Evolutionary conservation across 2,329 filamentous ascomycete genomes (phyloP).

Genomic region (Simplicillium sp.): DNA sequence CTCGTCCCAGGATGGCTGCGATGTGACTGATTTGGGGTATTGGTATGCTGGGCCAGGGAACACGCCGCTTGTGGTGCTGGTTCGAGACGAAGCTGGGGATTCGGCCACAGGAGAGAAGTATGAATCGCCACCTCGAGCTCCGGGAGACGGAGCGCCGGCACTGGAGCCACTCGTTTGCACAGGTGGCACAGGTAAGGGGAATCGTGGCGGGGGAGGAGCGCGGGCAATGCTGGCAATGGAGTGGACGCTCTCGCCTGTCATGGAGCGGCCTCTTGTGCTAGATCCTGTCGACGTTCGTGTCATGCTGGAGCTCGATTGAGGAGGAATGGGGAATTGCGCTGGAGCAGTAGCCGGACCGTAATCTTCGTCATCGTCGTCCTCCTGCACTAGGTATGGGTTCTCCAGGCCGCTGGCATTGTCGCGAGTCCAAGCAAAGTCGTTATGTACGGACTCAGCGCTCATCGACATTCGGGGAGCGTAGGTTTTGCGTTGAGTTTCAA

Average conservation of each 20-base stretch:
- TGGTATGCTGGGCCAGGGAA: slow-evolving; percentile 49
- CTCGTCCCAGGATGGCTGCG: slow-evolving; percentile 62
- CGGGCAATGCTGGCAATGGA: slow-evolving; percentile 47
- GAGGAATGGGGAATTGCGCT: slow-evolving; percentile 22
- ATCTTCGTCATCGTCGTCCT: slow-evolving; percentile 55
- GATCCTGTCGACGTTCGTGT: slow-evolving; percentile 51
- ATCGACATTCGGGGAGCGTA: slow-evolving; percentile 38
- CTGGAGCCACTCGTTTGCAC: slow-evolving; percentile 48
- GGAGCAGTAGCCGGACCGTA: slow-evolving; percentile 26
- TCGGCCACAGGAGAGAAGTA: slow-evolving; percentile 89
- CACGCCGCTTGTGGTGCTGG: slow-evolving; percentile 66
- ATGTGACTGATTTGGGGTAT: slow-evolving; percentile 54
- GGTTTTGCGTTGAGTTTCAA: slow-evolving; percentile 67
- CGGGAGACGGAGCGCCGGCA: slow-evolving; percentile 45
- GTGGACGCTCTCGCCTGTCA: slow-evolving; percentile 60
- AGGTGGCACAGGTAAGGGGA: slow-evolving; percentile 54
- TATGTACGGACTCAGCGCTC: slow-evolving; percentile 42
- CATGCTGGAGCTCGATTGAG: slow-evolving; percentile 14
- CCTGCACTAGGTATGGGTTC: slow-evolving; percentile 68
- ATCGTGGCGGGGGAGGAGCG: slow-evolving; percentile 55
- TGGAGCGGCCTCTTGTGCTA: slow-evolving; percentile 66
- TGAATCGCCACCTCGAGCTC: slow-evolving; percentile 59
- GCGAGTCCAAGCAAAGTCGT: slow-evolving; percentile 74
- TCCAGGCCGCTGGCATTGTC: slow-evolving; percentile 56
- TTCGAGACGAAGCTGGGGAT: slow-evolving; percentile 66